Evolutionary conservation across 202 grass and related monocot species (phyloP).

Genomic region (Eragrostis tef): DNA sequence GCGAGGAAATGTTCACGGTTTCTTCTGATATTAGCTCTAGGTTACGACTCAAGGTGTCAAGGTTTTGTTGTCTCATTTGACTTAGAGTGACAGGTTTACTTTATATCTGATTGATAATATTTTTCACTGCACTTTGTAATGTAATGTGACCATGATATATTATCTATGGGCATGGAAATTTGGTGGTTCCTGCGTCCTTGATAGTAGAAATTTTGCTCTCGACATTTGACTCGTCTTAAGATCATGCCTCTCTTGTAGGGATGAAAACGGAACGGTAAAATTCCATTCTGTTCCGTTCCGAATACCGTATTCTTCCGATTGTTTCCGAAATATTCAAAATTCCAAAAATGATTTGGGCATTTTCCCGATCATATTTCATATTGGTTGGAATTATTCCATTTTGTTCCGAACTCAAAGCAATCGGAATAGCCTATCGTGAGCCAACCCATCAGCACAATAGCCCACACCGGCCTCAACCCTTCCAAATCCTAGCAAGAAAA

Average conservation of each 20-base stretch:
- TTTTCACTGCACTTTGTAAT: neutral
- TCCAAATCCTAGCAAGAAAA: too few relatives aligned
- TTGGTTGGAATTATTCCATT: too few relatives aligned
- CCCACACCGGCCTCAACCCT: too few relatives aligned
- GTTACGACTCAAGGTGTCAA: neutral
- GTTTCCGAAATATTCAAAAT: too few relatives aligned
- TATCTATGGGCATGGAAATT: neutral
- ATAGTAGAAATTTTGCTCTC: neutral
- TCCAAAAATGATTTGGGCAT: too few relatives aligned
- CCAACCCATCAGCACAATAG: too few relatives aligned
- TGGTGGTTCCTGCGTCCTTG: neutral
- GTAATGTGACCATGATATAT: neutral
- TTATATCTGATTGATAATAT: neutral
- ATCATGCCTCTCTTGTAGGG: neutral
- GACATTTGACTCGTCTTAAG: neutral
- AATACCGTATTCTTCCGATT: too few relatives aligned
- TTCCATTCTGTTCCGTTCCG: too few relatives aligned
- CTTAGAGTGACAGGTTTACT: neutral
- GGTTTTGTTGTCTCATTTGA: neutral
- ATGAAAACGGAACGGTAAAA: too few relatives aligned
- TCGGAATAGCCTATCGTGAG: too few relatives aligned
- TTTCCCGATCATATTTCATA: too few relatives aligned
- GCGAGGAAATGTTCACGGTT: neutral
- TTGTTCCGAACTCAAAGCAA: too few relatives aligned
- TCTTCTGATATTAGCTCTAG: neutral